Percentiles rank a stretch among this genome's conserved stretches.
Conservation (phyloP, 805 yeast genomes). For the Ogataea naganishii region DNA sequence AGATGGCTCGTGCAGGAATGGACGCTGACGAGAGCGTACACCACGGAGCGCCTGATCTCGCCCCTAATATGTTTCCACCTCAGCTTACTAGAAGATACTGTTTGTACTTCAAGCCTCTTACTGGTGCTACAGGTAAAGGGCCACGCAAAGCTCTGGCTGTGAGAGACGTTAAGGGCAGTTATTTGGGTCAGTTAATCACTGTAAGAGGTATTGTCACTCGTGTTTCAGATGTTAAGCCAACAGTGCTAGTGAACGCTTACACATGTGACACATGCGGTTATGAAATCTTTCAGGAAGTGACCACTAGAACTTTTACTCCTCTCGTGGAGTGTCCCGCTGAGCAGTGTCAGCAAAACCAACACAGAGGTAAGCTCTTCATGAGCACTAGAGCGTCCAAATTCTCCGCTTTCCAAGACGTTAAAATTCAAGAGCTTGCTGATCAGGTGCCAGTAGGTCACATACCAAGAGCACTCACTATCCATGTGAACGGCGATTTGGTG, state of each 20-base stretch:
- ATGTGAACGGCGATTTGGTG: constrained; percentile 87
- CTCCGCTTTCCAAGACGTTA: constrained; percentile 89
- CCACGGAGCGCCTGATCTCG: constrained; percentile 12
- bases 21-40: constrained; percentile 16
- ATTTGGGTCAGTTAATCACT: constrained; percentile 80
- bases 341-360: constrained; percentile 68
- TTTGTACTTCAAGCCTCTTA: constrained; percentile 77
- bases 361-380: constrained; percentile 84
- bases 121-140: constrained; percentile 27
- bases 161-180: constrained; percentile 77
- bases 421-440: constrained; percentile 86
- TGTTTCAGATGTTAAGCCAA: constrained; percentile 93
- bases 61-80: constrained; percentile 66
- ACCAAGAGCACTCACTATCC: constrained; percentile 79
- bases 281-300: constrained; percentile 94
- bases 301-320: constrained; percentile 79
- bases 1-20: constrained; percentile 36
- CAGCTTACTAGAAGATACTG: constrained; percentile 80
- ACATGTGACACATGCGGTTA: constrained; percentile 97
- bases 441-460: constrained; percentile 99
- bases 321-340: constrained; percentile 76
- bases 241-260: constrained; percentile 85
- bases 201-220: constrained; percentile 92
- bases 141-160: constrained; percentile 65
- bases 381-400: constrained; percentile 95